phyloP scores from a whole-genome alignment of 2,329 filamentous ascomycete genomes.

The Nemania sp. region DNA sequence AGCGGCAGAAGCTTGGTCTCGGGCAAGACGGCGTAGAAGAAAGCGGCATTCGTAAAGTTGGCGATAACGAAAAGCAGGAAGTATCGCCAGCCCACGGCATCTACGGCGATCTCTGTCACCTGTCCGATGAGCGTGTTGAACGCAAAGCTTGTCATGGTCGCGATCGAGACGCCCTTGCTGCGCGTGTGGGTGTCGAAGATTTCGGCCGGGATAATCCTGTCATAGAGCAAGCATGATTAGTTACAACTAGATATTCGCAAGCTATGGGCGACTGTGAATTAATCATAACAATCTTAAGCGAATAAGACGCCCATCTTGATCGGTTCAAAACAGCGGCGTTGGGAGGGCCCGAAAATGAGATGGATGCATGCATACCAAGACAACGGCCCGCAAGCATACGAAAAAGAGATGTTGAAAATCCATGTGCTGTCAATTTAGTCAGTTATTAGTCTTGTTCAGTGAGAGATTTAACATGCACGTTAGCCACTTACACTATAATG shows the following conservation, averaged over 20 bases:
- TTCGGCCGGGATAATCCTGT: constrained; percentile 64
- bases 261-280: too few relatives aligned
- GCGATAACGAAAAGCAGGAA: constrained; percentile 67
- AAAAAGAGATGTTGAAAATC: constrained; percentile 81
- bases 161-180: constrained; percentile 73
- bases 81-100: constrained; percentile 55
- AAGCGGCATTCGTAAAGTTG: constrained; percentile 54
- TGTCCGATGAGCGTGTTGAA: constrained; percentile 64
- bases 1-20: constrained; percentile 66
- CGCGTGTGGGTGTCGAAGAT: constrained; percentile 79
- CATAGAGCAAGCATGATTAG: constrained; percentile 28
- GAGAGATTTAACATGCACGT: neutral
- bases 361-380: constrained; percentile 36
- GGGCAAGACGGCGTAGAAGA: constrained; percentile 66
- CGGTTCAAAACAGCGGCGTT: too few relatives aligned
- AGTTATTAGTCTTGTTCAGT: neutral
- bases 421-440: constrained; percentile 58
- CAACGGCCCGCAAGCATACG: constrained; percentile 70
- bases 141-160: constrained; percentile 72
- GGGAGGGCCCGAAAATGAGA: too few relatives aligned
- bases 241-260: neutral
- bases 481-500: constrained; percentile 57
- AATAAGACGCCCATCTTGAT: too few relatives aligned
- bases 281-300: too few relatives aligned
- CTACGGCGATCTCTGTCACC: constrained; percentile 50